A percentile compares a stretch with the other conserved stretches of the same genome.
Evolutionary conservation across 2,329 filamentous ascomycete genomes (phyloP).

Genomic region (Lasiodiplodia sp.): DNA sequence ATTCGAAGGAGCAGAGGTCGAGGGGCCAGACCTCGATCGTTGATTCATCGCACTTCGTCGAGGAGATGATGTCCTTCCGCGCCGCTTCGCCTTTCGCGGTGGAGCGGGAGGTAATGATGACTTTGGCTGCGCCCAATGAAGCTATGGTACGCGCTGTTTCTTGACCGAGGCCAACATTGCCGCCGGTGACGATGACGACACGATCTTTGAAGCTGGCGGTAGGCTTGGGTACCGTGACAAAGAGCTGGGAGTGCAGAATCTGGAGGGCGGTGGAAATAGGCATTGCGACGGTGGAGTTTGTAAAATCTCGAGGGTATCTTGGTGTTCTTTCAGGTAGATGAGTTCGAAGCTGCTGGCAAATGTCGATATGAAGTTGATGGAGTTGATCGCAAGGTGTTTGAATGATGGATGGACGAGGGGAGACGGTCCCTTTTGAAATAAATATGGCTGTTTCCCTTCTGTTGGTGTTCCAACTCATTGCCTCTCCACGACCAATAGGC

Average conservation of each 20-base stretch:
- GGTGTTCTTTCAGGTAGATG: no score
- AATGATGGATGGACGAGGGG: no score
- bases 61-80: conserved; percentile 47
- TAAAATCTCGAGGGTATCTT: no score
- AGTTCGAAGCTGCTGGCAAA: no score
- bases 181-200: conserved; percentile 57
- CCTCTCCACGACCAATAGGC: no score
- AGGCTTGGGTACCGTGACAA: conserved; percentile 45
- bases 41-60: conserved; percentile 38
- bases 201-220: conserved; percentile 41
- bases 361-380: no score
- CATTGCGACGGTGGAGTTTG: background rate
- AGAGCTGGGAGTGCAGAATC: conserved; percentile 52
- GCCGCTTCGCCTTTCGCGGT: conserved; percentile 55
- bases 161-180: conserved; percentile 56
- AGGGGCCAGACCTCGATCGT: conserved; percentile 57
- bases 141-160: conserved; percentile 56
- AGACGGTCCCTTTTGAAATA: no score
- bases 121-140: conserved; percentile 47
- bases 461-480: no score
- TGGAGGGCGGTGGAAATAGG: background rate
- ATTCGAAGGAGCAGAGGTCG: conserved; percentile 48
- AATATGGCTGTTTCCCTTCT: no score
- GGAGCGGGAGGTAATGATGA: conserved; percentile 57
- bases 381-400: no score